Evolutionary conservation across 2,329 filamentous ascomycete species (phyloP), one percentile per base, ranked within the genome.

Genomic region (Aspergillus awamori): DNA sequence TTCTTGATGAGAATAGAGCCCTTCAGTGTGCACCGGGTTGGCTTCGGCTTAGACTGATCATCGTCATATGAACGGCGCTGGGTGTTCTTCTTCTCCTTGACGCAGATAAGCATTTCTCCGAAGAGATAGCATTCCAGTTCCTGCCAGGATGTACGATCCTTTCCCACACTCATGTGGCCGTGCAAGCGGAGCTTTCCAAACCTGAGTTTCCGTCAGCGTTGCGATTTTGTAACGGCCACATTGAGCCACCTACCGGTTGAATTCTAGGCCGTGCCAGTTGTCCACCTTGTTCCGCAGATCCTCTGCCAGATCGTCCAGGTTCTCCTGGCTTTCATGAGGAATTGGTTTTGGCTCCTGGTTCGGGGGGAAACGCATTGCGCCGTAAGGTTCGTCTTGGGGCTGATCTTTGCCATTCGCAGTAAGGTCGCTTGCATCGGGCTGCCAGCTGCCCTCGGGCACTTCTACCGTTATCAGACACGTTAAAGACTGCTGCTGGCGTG

Each of bases 1-100:
- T 96, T 97, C 81, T 96, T 97, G 78, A 99, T 98, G 64, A 99
- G 82, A 67, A 99, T 99, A 0, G 95, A 98, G 17, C 95, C 95
- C 79, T 99, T 99, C 45, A 99, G 82, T 0, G 93, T 96, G 81
- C 90, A 97, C 65, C 91, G 87, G 3, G 87, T 87, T 8, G 85
- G 82, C 74, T 89, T 93, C 59, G 84, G 84, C 22, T 83, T 84
- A 1, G 82, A 73, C 4, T 79, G 78, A 1, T 77, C 69, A 24
- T 81, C 81, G n/a, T 86, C 89, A 85, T 91, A 93, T 66, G 91
- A 82, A 63, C 70, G 74, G 51, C 76, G 70, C 41, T 82, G 67
- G 8, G 81, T 75, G 8, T 83, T 77, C 80, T 93, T 97, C 85
- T 97, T 98, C 79, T 98, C 95, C 79, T 98, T 99, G 63, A 99